Evolutionary conservation across 768 basidiomycete genomes (phyloP).

Genomic region (Dioszegia hungarica): DNA sequence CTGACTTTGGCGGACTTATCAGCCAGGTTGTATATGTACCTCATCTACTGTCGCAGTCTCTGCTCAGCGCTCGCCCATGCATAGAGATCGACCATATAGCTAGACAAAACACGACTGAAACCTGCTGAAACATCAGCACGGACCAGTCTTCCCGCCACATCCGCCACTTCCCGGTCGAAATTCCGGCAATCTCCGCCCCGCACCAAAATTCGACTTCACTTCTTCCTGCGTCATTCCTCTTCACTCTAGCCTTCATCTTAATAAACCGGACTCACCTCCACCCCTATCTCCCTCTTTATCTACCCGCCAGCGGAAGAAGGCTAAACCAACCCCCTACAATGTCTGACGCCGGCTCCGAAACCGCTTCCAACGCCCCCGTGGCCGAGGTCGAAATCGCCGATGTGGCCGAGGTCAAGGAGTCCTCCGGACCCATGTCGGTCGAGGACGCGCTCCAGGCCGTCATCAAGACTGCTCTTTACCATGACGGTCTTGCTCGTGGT

Average conservation of each 20-base stretch:
- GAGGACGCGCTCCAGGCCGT: conserved; percentile 88
- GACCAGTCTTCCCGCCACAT: conserved; percentile 1
- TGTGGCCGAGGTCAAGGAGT: conserved; percentile 74
- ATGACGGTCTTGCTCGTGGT: conserved; percentile 97
- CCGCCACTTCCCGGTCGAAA: conserved; percentile 2
- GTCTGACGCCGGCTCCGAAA: conserved; percentile 50
- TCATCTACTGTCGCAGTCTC: too few relatives aligned
- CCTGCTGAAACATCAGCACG: neutral
- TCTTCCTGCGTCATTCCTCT: too few relatives aligned
- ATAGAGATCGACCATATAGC: too few relatives aligned
- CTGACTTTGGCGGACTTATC: too few relatives aligned
- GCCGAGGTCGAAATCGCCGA: conserved; percentile 62
- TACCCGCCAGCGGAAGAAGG: conserved; percentile 43
- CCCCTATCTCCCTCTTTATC: conserved; percentile 7
- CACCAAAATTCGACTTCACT: too few relatives aligned
- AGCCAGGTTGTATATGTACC: too few relatives aligned
- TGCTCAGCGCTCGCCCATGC: too few relatives aligned
- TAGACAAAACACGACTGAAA: too few relatives aligned
- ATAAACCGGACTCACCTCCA: neutral
- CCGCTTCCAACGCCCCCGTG: conserved; percentile 46
- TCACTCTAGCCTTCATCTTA: neutral
- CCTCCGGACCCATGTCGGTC: conserved; percentile 82
- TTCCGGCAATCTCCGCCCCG: conserved; percentile 26
- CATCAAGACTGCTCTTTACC: conserved; percentile 95
- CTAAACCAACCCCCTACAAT: conserved; percentile 35